Evolutionary conservation across 2,329 filamentous ascomycete genomes (phyloP), one percentile per base, ranked within the genome.

Genomic region (Xylariaceae sp.): DNA sequence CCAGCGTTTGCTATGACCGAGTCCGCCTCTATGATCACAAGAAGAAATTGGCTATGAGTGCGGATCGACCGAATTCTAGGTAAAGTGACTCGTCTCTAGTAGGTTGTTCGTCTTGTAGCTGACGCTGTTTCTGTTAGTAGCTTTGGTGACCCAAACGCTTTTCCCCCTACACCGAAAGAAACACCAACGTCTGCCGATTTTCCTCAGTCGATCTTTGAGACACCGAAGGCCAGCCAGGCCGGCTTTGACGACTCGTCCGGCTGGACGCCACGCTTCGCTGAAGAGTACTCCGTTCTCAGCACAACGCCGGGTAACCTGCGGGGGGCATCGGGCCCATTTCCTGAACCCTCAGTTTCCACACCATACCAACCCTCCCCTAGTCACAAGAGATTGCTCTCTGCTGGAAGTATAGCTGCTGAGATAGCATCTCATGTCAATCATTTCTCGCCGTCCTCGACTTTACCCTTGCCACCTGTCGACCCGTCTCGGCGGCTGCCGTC

Each of bases 221-320:
- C 82, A 9, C 82, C 82, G 37, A 80, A 76, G 67, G 71, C 73
- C 50, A 75, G 70, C 61, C 75, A 75, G 58, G 73, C 73, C 55
- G 75, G 72, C 51, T 77, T 79, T 60, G 72, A 80, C 70, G 77
- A 81, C 57, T 68, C 77, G 46, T 73, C 75, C 60, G 76, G 77
- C 61, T 83, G 80, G 78, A 86, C 83, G 37, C 83, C 83, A 67
- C 78, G 77, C 53, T 86, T 85, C 73, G 82, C 83, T 59, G 82
- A 86, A 66, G 83, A 86, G 60, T 86, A 84, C 64, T 84, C 83
- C 58, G 82, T 86, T 64, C 86, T 86, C 74, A 83, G 84, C 71
- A 74, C 78, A n/a, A 85, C 83, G 7, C 83, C 83, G 13, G 83
- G 81, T 41, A 82, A 84, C 65, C 73, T 85, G 49, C 75, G 74